These are phyloP conservation scores for Tetracentron sinense DNA, from an alignment of 164 flowering plant genomes.

Conservation along the genomic window DNA sequence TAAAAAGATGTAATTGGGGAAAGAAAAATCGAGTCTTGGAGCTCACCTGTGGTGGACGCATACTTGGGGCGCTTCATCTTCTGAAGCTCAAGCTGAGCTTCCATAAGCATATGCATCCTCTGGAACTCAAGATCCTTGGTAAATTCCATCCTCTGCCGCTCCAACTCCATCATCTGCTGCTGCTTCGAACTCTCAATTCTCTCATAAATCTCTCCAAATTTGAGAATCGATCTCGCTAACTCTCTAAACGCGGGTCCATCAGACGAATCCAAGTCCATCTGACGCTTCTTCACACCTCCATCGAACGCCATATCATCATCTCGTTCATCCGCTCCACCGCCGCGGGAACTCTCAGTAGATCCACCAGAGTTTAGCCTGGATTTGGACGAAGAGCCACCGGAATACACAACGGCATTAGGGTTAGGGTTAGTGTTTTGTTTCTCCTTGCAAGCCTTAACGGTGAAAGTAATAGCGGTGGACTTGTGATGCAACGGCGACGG, in stretches of 20 bases:
- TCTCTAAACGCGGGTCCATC: constrained; percentile 36
- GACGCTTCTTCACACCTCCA: constrained; percentile 16
- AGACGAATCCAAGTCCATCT: constrained; percentile 15
- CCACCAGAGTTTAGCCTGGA: constrained; percentile 13
- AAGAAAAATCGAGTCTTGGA: no score
- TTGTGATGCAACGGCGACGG: constrained; percentile 5
- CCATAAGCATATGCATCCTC: constrained; percentile 55
- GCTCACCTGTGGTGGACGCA: constrained; percentile 24
- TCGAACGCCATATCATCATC: no score
- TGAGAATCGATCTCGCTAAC: constrained; percentile 46
- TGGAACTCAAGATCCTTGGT: constrained; percentile 55
- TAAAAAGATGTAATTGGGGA: no score
- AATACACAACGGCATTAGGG: constrained; percentile 12
- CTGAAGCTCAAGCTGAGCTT: constrained; percentile 51
- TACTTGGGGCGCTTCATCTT: constrained; percentile 39
- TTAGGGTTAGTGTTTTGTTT: constrained; percentile 16
- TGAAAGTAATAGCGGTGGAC: constrained; percentile 14
- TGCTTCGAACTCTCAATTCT: constrained; percentile 49
- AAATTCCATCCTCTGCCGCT: constrained; percentile 57
- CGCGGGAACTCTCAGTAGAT: constrained; percentile 28
- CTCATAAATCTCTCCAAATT: constrained; percentile 54
- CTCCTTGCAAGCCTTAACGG: constrained; percentile 9
- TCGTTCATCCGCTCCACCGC: constrained; percentile 13
- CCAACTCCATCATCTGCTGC: constrained; percentile 53
- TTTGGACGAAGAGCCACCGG: constrained; percentile 19